These are phyloP conservation scores for Aspergillus sclerotioniger DNA, from an alignment of 495 filamentous ascomycete genomes.

Conservation along the genomic window DNA sequence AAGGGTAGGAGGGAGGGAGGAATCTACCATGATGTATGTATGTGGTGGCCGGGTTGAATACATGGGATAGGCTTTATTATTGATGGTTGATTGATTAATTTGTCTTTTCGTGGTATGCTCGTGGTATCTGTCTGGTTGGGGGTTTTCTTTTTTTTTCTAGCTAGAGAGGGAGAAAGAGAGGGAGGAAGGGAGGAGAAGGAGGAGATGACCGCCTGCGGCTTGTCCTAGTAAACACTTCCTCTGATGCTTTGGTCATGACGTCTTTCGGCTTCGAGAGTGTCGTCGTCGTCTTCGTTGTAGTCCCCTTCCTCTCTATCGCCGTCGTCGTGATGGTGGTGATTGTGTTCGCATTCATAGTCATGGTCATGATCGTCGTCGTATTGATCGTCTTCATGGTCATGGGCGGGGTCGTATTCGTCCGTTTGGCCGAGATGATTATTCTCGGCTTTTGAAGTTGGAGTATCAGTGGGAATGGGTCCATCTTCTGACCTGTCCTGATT, in stretches of 20 bases:
- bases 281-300: slow-evolving; percentile 10
- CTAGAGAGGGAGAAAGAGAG: too few species aligned
- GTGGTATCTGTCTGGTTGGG: too few species aligned
- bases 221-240: slow-evolving; percentile 37
- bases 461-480: background rate
- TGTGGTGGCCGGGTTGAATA: too few species aligned
- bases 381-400: slow-evolving; percentile 14
- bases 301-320: slow-evolving; percentile 2
- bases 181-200: background rate
- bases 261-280: slow-evolving; percentile 29
- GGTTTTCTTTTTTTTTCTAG: too few species aligned
- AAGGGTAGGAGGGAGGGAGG: too few species aligned
- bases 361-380: too few species aligned
- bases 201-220: background rate
- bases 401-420: background rate
- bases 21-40: too few species aligned
- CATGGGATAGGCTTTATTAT: too few species aligned
- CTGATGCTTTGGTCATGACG: slow-evolving; percentile 37
- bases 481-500: background rate
- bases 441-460: background rate
- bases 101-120: too few species aligned
- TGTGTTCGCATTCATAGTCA: slow-evolving; percentile 4
- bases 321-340: slow-evolving; percentile 9
- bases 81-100: too few species aligned
- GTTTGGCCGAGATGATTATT: slow-evolving; percentile 13